Base-by-base conservation (phyloP, 2,329 filamentous ascomycete genomes). In the Fusarium floridanum region DNA sequence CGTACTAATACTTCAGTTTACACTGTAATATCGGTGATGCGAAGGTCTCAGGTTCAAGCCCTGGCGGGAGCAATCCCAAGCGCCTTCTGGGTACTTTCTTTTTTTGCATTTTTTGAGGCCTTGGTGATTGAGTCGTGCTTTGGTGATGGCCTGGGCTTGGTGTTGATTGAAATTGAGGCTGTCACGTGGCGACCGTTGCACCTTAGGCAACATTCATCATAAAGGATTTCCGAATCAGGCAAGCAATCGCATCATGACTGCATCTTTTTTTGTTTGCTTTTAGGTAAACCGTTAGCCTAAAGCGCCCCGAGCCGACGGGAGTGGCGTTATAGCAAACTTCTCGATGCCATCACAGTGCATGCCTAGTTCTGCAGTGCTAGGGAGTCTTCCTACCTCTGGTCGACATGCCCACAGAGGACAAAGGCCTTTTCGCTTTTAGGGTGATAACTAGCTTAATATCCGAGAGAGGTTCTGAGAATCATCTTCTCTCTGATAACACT, bases 31-130 rank as follows among this genome's bases (percentile, higher is more conserved):
- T 45, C 67, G 27, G 68, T 71, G 22, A 61, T 71, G 69, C 69
- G 69, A 71, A 71, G 67, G 69, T 67, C 67, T 71, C 68, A 67
- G 68, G 68, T 71, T 71, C 68, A 71, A 71, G 68, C 68, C 61
- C 68, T 70, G 68, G 68, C 68, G 67, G 68, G 68, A 71, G 68
- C 67, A 71, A 67, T 71, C 68, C 63, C 68, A 67, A 20, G 1
- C 24, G 68, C 68, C 69, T 27, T 70, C 69, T 61, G 59, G 70
- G 60, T 41, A 10, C 3, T 3, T 4, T 48, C 17, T 65, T 72
- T 72, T 72, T 72, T 65, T 53, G 34, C 9, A 9, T 45, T 56
- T 56, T 55, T 61, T n/a, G 11, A 24, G 39, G 14, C 14, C 22
- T 6, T 56, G 34, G 10, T 53, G 55, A 17, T 37, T 2, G 32